Conservation (phyloP, 257 asterid species). For the Rhazya stricta region DNA sequence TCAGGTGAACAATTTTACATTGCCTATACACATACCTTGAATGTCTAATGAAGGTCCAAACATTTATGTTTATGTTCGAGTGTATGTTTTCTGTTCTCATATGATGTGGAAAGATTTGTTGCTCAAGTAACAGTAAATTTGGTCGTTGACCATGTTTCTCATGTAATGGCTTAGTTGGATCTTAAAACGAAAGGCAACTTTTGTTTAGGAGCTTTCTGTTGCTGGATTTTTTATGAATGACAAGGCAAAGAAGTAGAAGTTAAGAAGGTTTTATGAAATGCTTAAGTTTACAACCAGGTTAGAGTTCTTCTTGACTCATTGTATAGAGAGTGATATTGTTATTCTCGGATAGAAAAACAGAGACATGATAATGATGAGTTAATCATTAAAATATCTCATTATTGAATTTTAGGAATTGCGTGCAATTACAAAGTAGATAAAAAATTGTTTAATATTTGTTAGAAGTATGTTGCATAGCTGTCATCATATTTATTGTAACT, state of each 20-base stretch:
- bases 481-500: not conserved
- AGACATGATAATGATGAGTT: not conserved
- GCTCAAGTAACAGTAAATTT: not conserved
- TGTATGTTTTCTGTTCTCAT: not conserved
- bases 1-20: conserved; percentile 34
- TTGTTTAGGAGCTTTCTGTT: not conserved
- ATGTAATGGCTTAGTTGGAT: not conserved
- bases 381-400: not conserved
- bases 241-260: not conserved
- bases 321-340: too few relatives aligned
- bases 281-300: not conserved
- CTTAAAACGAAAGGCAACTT: not conserved
- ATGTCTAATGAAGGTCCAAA: not conserved
- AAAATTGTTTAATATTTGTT: not conserved
- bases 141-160: not conserved
- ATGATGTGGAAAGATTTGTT: not conserved
- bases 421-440: not conserved
- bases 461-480: not conserved
- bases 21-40: not conserved
- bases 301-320: not conserved
- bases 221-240: not conserved
- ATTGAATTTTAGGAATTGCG: not conserved
- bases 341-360: not conserved
- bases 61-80: not conserved
- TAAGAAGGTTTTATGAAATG: not conserved